Base-by-base conservation (phyloP, 2,329 filamentous ascomycete species). In the Neofusicoccum sp. region DNA sequence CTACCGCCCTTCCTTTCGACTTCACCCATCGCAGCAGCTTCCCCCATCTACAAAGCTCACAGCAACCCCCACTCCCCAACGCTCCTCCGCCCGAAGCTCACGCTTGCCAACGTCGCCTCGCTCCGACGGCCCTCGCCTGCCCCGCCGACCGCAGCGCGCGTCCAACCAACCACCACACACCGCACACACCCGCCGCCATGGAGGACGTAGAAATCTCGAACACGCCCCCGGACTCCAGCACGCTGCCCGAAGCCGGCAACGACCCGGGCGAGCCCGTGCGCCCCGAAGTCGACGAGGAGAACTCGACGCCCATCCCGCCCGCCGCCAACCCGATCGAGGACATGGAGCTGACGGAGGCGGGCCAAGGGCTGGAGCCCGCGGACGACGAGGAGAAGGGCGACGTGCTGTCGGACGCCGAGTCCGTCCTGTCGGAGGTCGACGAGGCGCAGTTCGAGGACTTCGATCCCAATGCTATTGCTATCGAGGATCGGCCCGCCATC, bases 371-470 rank as follows among this genome's bases (percentile, higher is more conserved):
- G 68, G 69, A 69, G 28, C 71, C 73, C 48, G 66, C 71, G 56
- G 75, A 77, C 40, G 72, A 74, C 31, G 63, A 72, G 51, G 70
- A 74, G 60, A 69, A 68, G 34, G 73, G 75, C 41, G 77, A 75
- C 30, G 76, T 30, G 33, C 71, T 82, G 34, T 84, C 82, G 16
- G 84, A 86, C 67, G 80, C 83, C 59, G 86, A 88, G 65, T 87
- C 85, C 3, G 80, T 81, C 8, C 78, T 88, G 31, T 86, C 85
- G 14, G 86, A 88, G 68, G 79, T 88, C 57, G 84, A 88, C 66
- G 86, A 88, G 69, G 82, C 82, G 41, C 83, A 87, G 69, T 86
- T 88, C 65, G 84, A 86, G 63, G 81, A 87, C 67, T 88, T 88
- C 67, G 83, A 88, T 66, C 81, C 83, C 0, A 79, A 79, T 61